These are phyloP conservation scores for Diaporthe velutina DNA, from an alignment of 2,329 filamentous ascomycete genomes.

Conservation along the genomic window DNA sequence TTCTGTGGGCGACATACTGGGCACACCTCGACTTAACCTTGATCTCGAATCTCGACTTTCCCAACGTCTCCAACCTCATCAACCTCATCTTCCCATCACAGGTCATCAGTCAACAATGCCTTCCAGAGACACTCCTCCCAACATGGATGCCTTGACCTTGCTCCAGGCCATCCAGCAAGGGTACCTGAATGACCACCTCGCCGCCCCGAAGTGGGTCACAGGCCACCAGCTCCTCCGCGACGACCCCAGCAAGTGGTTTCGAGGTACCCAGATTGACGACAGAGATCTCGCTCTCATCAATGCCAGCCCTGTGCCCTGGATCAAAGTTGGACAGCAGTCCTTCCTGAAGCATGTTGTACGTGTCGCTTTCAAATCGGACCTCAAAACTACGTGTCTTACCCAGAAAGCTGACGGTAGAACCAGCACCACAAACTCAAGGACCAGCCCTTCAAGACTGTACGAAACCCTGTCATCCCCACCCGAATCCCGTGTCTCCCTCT, in stretches of 20 bases:
- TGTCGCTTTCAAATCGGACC: fast-evolving
- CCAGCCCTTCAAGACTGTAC: background rate
- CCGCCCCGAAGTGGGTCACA: background rate
- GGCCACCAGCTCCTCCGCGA: background rate
- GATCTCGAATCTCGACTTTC: background rate
- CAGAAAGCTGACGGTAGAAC: background rate
- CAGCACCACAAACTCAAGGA: slow-evolving; percentile 24
- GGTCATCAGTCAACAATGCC: background rate
- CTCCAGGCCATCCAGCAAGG: background rate
- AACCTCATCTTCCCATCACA: background rate
- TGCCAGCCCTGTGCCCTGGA: background rate
- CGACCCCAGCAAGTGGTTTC: slow-evolving; percentile 13
- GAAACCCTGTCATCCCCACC: background rate
- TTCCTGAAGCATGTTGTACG: slow-evolving; percentile 20
- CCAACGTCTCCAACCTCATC: background rate
- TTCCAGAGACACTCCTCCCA: background rate
- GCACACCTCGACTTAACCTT: background rate
- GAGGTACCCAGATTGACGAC: slow-evolving; percentile 3
- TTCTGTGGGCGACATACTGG: too few species aligned
- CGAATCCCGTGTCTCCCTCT: fast-evolving
- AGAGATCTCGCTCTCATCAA: slow-evolving; percentile 32
- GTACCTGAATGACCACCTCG: background rate
- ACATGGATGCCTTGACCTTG: background rate
- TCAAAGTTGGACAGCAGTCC: background rate
- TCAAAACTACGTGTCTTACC: too few species aligned